Percentiles rank a stretch among this genome's conserved stretches.
Evolutionary conservation across 306 rosid genomes (phyloP).

Genomic region (Heteromeles arbutifolia): DNA sequence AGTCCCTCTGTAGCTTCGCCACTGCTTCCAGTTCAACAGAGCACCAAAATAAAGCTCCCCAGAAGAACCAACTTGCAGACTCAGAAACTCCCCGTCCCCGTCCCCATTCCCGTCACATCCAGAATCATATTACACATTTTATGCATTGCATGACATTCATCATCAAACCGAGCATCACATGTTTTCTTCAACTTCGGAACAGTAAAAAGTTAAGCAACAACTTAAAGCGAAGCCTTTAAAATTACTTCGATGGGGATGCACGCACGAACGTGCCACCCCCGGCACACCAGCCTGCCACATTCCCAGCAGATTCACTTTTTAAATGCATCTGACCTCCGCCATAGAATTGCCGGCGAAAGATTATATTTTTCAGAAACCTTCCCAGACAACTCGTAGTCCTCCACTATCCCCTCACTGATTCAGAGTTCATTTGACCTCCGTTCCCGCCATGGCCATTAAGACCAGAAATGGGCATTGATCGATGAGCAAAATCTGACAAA

Average conservation of each 20-base stretch:
- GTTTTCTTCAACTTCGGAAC: constrained; percentile 12
- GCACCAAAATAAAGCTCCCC: constrained; percentile 47
- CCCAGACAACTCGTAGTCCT: not conserved
- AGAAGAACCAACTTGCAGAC: constrained; percentile 27
- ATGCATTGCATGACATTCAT: constrained; percentile 17
- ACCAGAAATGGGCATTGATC: constrained; percentile 64
- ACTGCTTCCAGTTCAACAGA: constrained; percentile 33
- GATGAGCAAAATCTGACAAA: constrained; percentile 79
- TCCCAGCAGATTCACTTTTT: not conserved
- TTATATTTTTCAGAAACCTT: not conserved
- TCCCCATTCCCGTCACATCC: not conserved
- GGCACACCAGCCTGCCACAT: not conserved
- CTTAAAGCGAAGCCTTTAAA: constrained; percentile 18
- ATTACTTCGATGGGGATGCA: constrained; percentile 11
- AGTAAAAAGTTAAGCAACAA: constrained; percentile 1
- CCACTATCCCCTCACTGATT: constrained; percentile 50
- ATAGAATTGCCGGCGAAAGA: not conserved
- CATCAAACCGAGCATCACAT: constrained; percentile 21
- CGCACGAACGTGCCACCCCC: too few relatives aligned
- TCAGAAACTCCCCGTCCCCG: constrained; percentile 14
- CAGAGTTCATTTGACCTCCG: constrained; percentile 62
- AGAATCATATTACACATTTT: constrained; percentile 38
- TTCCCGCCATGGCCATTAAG: constrained; percentile 39
- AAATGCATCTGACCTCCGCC: not conserved
- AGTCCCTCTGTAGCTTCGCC: too few relatives aligned